Conservation (phyloP, 257 asterid species). For the Primulina tabacum region DNA sequence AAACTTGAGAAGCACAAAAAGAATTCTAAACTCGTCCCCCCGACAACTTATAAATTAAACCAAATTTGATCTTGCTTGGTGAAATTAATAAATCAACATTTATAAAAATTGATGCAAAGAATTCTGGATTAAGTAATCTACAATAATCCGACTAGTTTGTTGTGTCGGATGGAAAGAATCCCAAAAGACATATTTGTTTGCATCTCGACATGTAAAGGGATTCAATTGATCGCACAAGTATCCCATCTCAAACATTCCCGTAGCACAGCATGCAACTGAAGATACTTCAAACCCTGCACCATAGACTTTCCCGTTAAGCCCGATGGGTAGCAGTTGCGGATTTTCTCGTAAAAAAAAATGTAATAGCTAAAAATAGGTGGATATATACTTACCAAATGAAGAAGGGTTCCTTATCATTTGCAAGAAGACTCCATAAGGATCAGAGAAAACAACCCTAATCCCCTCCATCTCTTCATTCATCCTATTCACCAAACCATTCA, state of each 20-base stretch:
- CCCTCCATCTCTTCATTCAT: conserved; percentile 58
- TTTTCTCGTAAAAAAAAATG: too few relatives aligned
- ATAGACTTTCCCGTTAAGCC: too few relatives aligned
- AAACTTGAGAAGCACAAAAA: too few relatives aligned
- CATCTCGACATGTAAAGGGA: conserved; percentile 83
- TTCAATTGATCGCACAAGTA: conserved; percentile 58
- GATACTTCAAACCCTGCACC: conserved; percentile 63
- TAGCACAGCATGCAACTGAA: conserved; percentile 72
- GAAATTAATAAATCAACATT: conserved; percentile 2
- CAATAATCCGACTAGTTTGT: conserved; percentile 56
- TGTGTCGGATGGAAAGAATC: conserved; percentile 88
- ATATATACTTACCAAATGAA: conserved; percentile 46
- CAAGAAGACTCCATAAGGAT: conserved; percentile 50
- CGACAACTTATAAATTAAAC: too few relatives aligned
- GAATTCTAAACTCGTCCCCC: too few relatives aligned
- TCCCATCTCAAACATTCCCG: conserved; percentile 93
- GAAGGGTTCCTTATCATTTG: conserved; percentile 56
- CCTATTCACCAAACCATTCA: conserved; percentile 43
- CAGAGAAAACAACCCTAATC: conserved; percentile 49
- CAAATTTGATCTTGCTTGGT: too few relatives aligned
- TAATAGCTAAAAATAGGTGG: too few relatives aligned
- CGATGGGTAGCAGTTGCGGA: too few relatives aligned
- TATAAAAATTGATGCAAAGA: conserved; percentile 38
- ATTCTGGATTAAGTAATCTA: conserved; percentile 44
- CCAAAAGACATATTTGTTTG: conserved; percentile 78